Base-by-base conservation (phyloP, 805 yeast genomes). In the Scheffersomyces amazonensis region DNA sequence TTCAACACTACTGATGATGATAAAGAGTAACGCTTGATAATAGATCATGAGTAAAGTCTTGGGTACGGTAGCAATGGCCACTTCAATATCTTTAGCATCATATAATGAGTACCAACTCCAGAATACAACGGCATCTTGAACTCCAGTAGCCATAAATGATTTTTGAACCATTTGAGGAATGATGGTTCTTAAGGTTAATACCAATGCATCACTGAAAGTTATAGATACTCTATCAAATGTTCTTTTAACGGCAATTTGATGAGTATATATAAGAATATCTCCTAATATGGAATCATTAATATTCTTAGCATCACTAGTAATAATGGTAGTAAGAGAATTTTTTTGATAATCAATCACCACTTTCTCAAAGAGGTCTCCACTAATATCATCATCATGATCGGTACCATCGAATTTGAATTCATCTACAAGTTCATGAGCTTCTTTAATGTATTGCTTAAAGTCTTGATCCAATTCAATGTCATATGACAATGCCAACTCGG, bases 381-480 rank as follows among this genome's bases (percentile, higher is more conserved):
- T 57, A 11, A 57, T 45, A 0, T 53, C 54, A 10, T 62, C 55
- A 4, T 56, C 55, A 15, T 53, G 46, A 16, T 43, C 41, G 1
- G 20, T 20, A n/a, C 27, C n/a, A 11, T 31, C 23, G 27, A 45
- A 51, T 34, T 59, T 56, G 10, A 61, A 42, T 10, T 52, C 36
- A 9, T 55, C 50, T 35, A 83, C 77, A 2, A 83, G 51, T 2
- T 54, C 49, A 30, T 56, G 58, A 2, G 81, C 58, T 23, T 67
- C 66, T 3, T 54, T 48, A 7, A 62, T 30, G 69, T 52, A 50
- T 50, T 62, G 47, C 2, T 48, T 43, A 31, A 82, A 71, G 16
- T 60, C 58, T 1, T 51, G 49, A n/a, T 60, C 61, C 10, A 80
- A 61, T 36, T 82, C 78, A 36, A 87, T 52, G 58, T 90, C 98